Conservation (phyloP, 2,329 filamentous ascomycete species). For the Monosporascus sp. region DNA sequence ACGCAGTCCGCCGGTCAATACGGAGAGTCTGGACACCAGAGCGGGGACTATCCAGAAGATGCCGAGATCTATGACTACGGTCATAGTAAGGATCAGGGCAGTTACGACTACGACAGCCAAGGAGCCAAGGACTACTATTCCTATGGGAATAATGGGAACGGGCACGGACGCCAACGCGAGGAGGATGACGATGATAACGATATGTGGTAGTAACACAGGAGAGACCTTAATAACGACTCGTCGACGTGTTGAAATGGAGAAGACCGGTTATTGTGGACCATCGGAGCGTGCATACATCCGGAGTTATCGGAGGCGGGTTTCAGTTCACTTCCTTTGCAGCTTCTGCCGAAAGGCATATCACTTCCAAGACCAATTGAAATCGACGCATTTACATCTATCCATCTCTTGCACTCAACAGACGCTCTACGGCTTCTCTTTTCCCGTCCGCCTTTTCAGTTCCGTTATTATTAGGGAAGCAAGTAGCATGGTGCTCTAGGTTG, state of each 20-base stretch:
- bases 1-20: conserved; percentile 41
- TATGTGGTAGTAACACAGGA: background rate
- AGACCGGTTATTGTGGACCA: conserved; percentile 24
- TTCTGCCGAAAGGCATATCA: background rate
- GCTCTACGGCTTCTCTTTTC: background rate
- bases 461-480: background rate
- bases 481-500: conserved; percentile 1
- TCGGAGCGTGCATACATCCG: conserved; percentile 19
- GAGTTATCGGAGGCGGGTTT: background rate
- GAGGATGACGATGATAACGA: conserved; percentile 13
- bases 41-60: conserved; percentile 45
- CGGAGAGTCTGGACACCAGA: conserved; percentile 38
- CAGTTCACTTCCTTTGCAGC: background rate
- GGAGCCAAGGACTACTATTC: conserved; percentile 29
- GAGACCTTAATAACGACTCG: background rate
- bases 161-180: conserved; percentile 19
- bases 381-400: background rate
- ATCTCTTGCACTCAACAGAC: background rate
- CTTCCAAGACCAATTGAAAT: background rate
- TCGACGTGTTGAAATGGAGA: conserved; percentile 8
- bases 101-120: conserved; percentile 26
- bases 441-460: background rate
- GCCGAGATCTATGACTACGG: conserved; percentile 50
- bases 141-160: conserved; percentile 32
- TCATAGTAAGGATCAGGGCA: conserved; percentile 39